Conservation (phyloP, 768 basidiomycete genomes). For the Tulasnella sp. region DNA sequence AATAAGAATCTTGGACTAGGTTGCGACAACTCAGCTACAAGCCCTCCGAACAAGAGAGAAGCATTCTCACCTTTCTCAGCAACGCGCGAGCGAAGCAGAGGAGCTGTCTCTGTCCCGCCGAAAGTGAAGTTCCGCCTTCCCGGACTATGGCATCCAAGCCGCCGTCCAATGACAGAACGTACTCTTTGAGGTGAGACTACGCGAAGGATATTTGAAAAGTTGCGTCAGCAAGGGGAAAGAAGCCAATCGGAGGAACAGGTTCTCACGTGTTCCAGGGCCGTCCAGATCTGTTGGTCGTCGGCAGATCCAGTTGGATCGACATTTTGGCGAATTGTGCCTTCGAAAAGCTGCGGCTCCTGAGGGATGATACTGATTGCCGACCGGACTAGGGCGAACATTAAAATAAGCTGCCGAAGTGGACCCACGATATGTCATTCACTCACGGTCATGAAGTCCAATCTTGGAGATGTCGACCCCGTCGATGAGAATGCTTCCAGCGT, state of each 20-base stretch:
- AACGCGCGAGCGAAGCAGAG: constrained; percentile 83
- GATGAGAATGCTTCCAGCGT: constrained; percentile 52
- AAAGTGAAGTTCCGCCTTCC: constrained; percentile 74
- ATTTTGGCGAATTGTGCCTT: constrained; percentile 71
- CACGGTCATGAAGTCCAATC: constrained; percentile 63
- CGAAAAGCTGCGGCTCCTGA: constrained; percentile 49
- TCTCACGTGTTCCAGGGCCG: constrained; percentile 54
- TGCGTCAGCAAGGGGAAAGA: neutral
- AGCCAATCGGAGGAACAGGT: constrained; percentile 19
- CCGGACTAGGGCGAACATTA: constrained; percentile 37
- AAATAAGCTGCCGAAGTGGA: constrained; percentile 2
- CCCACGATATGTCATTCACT: constrained; percentile 18
- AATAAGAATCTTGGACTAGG: constrained; percentile 71
- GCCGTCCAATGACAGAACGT: constrained; percentile 51
- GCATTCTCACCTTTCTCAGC: constrained; percentile 47
- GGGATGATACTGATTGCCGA: constrained; percentile 78
- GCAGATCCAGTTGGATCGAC: constrained; percentile 75
- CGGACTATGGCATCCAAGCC: constrained; percentile 60
- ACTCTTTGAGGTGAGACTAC: constrained; percentile 56
- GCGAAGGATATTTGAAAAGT: neutral
- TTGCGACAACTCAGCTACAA: neutral
- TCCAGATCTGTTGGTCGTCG: constrained; percentile 77
- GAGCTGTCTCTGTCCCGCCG: constrained; percentile 76
- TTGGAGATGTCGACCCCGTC: constrained; percentile 68
- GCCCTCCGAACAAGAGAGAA: neutral